Percentiles rank a stretch among this genome's conserved stretches.
Conservation (phyloP, 2,329 filamentous ascomycete species). For the Didymellaceae sp. region DNA sequence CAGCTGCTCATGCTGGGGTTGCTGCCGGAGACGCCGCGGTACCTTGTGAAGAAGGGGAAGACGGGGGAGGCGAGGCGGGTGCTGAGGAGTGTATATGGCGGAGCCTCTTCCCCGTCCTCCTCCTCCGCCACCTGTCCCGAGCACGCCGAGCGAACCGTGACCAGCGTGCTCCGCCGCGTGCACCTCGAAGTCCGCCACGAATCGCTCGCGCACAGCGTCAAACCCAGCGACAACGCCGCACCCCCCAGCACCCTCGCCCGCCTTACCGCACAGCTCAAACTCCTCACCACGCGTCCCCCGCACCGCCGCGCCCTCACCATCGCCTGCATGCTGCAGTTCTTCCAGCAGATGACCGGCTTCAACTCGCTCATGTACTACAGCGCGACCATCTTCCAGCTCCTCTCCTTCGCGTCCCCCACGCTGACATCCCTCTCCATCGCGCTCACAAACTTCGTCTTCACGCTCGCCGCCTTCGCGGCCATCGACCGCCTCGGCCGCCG, state of each 20-base stretch:
- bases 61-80: conserved; percentile 68
- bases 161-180: conserved; percentile 70
- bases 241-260: too few relatives aligned
- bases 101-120: too few relatives aligned
- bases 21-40: conserved; percentile 89
- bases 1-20: conserved; percentile 72
- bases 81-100: conserved; percentile 68
- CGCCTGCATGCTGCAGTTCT: conserved; percentile 82
- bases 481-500: conserved; percentile 55
- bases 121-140: too few relatives aligned
- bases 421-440: conserved; percentile 54
- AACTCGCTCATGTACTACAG: conserved; percentile 58
- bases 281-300: conserved; percentile 49
- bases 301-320: conserved; percentile 80
- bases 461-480: conserved; percentile 52
- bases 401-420: conserved; percentile 56
- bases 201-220: too few relatives aligned
- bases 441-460: conserved; percentile 55
- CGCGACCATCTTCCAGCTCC: conserved; percentile 55
- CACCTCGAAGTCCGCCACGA: conserved; percentile 77
- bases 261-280: too few relatives aligned
- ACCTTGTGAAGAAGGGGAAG: conserved; percentile 75
- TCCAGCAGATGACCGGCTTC: conserved; percentile 81
- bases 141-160: conserved; percentile 55
- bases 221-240: too few relatives aligned